These are phyloP conservation scores for Wickerhamiella domercqiae DNA, from an alignment of 805 yeast genomes.

Conservation along the genomic window DNA sequence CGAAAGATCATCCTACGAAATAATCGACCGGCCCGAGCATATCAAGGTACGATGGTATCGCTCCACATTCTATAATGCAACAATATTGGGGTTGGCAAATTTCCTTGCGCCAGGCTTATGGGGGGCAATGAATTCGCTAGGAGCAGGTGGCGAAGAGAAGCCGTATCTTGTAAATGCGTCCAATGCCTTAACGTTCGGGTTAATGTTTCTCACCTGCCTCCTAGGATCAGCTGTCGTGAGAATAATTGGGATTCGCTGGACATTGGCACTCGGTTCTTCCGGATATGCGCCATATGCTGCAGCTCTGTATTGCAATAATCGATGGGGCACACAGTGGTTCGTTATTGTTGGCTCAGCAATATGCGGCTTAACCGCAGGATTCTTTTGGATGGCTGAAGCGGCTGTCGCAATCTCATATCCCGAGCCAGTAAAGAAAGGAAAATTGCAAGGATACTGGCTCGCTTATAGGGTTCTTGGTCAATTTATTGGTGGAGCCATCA, in stretches of 20 bases:
- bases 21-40: too few relatives aligned
- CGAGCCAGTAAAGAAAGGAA: slow-evolving; percentile 14
- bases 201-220: slow-evolving; percentile 13
- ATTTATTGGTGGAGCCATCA: slow-evolving; percentile 17
- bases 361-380: slow-evolving; percentile 18
- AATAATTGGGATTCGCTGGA: slow-evolving; percentile 11
- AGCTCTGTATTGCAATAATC: slow-evolving; percentile 14
- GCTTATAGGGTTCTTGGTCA: slow-evolving; percentile 13
- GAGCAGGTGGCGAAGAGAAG: slow-evolving; percentile 15
- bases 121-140: slow-evolving; percentile 17
- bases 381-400: slow-evolving; percentile 18
- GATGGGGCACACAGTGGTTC: slow-evolving; percentile 17
- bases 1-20: too few relatives aligned
- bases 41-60: too few relatives aligned
- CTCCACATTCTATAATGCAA: slow-evolving; percentile 12
- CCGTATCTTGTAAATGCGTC: slow-evolving; percentile 15
- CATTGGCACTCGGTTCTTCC: slow-evolving; percentile 13
- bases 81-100: slow-evolving; percentile 13
- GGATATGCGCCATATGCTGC: slow-evolving; percentile 18
- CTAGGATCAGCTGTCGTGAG: slow-evolving; percentile 9
- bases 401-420: slow-evolving; percentile 17
- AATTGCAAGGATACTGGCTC: slow-evolving; percentile 16
- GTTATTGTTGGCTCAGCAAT: slow-evolving; percentile 14
- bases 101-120: slow-evolving; percentile 18
- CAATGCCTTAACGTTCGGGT: slow-evolving; percentile 14